phyloP scores from a whole-genome alignment of 257 asterid species.

The Linaria vulgaris region DNA sequence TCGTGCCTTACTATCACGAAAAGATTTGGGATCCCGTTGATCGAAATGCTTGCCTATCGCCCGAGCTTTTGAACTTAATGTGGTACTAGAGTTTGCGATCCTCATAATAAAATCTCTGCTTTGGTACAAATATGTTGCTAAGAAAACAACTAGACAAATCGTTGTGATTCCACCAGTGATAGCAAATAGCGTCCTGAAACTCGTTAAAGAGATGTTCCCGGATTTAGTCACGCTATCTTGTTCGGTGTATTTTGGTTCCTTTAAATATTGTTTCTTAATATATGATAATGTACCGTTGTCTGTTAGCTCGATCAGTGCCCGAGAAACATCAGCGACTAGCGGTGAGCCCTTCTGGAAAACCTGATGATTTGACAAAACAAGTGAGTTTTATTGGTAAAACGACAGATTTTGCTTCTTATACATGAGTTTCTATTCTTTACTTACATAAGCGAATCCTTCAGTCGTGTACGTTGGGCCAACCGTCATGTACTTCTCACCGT shows the following conservation, averaged over 20 bases:
- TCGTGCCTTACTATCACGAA: too few relatives aligned
- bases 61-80: constrained; percentile 31
- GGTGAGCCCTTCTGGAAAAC: constrained; percentile 42
- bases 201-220: constrained; percentile 6
- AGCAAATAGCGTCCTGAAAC: constrained; percentile 30
- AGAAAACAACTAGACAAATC: too few relatives aligned
- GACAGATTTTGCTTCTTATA: too few relatives aligned
- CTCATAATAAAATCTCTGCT: too few relatives aligned
- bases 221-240: neutral
- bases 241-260: neutral
- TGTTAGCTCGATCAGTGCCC: constrained; percentile 23
- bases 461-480: constrained; percentile 32
- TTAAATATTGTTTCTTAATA: constrained; percentile 14
- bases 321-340: constrained; percentile 34
- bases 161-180: constrained; percentile 34
- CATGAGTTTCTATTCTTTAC: too few relatives aligned
- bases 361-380: constrained; percentile 21
- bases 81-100: constrained; percentile 25
- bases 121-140: too few relatives aligned
- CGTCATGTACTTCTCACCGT: constrained; percentile 34
- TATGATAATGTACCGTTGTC: constrained; percentile 21
- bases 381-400: too few relatives aligned
- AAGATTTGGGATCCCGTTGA: constrained; percentile 31
- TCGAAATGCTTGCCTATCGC: constrained; percentile 37
- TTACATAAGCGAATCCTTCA: constrained; percentile 38